Evolutionary conservation across 208 protist species (phyloP), one percentile per base, ranked within the genome.

Genomic region (Sergeia podlipaevii): DNA sequence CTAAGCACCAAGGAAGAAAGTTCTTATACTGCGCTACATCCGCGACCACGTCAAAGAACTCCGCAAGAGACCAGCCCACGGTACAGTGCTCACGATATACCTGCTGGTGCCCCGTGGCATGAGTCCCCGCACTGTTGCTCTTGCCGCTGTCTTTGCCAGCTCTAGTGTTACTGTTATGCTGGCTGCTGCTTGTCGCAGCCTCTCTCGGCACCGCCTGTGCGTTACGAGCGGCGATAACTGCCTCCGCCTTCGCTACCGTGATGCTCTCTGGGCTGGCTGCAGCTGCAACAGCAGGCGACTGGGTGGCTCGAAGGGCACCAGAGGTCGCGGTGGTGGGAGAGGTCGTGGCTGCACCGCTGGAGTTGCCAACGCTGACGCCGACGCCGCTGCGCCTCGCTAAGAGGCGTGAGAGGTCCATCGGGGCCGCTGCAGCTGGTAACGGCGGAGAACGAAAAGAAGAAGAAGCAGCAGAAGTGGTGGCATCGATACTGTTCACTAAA

Each of bases 1-100:
- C 66, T 8, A 73, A 42, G 48, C 86, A 93, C 86, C 86, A 93
- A 26, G 86, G 86, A 38, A 93, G 48, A 50, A 93, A 93, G 6
- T 46, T 50, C 15, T 48, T 65, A 68, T 93, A 93, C 48, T 77
- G 56, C 18, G 67, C 60, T 21, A 93, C 86, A 63, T 93, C 80
- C 5, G 76, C 75, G 10, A 93, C 86, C 6, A 93, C 83, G 6
- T 46, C 37, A 38, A 85, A 93, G 21, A 93, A 71, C 26, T 85
- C 57, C 18, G 65, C 53, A 0, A 69, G 80, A 0, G 70, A 74
- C 86, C 86, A 93, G 5, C 86, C 86, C 38, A 93, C 65, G 24
- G 71, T 74, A 59, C 79, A 89, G 61, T 83, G 82, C 64, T 93
- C 86, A 27, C 62, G 51, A 61, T 93, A 91, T 36, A 80, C 50